Base-by-base conservation (phyloP, 179 eudicot genomes). In the Sideroxylon spinosum region DNA sequence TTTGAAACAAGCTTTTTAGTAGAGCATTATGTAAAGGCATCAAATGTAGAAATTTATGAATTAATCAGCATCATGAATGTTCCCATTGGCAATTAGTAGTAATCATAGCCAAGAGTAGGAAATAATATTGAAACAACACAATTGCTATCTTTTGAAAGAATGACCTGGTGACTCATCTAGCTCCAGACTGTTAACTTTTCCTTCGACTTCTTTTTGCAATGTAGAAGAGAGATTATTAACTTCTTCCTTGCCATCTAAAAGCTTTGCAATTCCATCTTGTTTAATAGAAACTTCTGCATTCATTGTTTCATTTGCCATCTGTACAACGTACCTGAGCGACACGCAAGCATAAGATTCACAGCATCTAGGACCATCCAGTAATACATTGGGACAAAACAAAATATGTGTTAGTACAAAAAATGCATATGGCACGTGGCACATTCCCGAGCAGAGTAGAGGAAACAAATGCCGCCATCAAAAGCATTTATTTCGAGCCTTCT, bases 201-300 rank as follows among this genome's bases (percentile, higher is more conserved):
- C 73, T 78, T 79, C 86, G 81, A 87, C 87, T 79, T 82, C 92
- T 76, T 87, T 79, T 14, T 84, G 79, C 60, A 80, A 83, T 9
- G 73, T 46, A 46, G 82, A 81, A 57, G 86, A 11, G 61, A 12
- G 78, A 53, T 82, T 86, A 37, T 32, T 75, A 2, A 70, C 84
- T 59, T 86, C 87, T 44, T 88, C 64, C 44, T 37, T 37, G 22
- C 81, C 78, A 70, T 73, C 69, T 0, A 49, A 68, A 57, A 74
- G 37, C 57, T 78, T 67, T n/a, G 87, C 78, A 52, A 78, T 81
- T 68, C 78, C 78, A 37, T 82, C 82, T 62, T 80, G 89, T 49
- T 75, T 83, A 22, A 80, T 68, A 32, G 89, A 80, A 73, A 80
- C 22, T 70, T 79, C 81, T 83, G 84, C 70, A 57, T 73, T 68